Conservation (phyloP, 768 basidiomycete genomes). For the Amanita pseudoporphyria region DNA sequence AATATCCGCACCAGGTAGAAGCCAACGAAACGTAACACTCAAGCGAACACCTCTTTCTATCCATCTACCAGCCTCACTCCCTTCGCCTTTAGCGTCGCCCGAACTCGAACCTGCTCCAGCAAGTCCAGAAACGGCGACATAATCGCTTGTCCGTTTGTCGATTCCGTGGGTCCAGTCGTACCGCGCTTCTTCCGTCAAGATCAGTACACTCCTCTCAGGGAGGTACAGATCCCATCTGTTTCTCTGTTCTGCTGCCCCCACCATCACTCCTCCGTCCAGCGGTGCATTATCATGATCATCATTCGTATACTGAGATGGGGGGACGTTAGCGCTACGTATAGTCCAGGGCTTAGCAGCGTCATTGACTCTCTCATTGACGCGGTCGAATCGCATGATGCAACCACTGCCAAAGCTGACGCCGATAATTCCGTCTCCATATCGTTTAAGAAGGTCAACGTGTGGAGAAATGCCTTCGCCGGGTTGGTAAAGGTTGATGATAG, state of each 20-base stretch:
- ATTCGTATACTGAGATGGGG: not conserved
- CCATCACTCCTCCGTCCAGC: no score
- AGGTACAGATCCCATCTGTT: conserved; percentile 51
- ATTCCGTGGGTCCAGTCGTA: conserved; percentile 91
- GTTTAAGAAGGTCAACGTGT: conserved; percentile 76
- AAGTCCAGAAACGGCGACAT: conserved; percentile 30
- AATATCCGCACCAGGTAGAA: conserved; percentile 76
- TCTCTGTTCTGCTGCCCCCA: conserved; percentile 11
- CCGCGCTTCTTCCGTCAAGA: conserved; percentile 73
- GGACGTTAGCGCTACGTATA: no score
- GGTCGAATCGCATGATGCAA: conserved; percentile 72
- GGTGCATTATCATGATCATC: not conserved
- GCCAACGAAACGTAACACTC: conserved; percentile 83
- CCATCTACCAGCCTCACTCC: conserved; percentile 20
- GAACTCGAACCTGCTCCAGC: conserved; percentile 6
- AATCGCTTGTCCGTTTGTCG: conserved; percentile 46
- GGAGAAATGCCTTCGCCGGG: conserved; percentile 87
- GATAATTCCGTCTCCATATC: conserved; percentile 87
- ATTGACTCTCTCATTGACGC: no score
- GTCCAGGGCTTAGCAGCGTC: no score
- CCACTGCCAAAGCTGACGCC: conserved; percentile 78
- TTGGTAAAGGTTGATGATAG: conserved; percentile 81
- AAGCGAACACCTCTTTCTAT: conserved; percentile 49
- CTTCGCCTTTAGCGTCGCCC: not conserved
- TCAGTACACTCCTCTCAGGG: conserved; percentile 64